phyloP scores from a whole-genome alignment of 345 rosid species.

The Acer saccharum region DNA sequence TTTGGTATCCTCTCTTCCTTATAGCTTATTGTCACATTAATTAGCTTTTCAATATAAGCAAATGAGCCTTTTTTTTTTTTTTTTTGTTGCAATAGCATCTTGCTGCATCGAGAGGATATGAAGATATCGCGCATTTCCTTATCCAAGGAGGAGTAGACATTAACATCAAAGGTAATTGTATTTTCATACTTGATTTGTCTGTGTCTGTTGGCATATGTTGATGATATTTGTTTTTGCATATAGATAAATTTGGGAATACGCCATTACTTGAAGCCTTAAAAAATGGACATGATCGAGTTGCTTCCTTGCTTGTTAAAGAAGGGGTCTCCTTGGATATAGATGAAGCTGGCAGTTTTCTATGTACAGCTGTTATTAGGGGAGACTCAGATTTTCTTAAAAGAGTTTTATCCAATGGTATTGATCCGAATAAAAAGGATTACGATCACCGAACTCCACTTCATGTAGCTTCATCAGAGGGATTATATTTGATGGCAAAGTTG shows the following conservation, averaged over 20 bases:
- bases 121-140: conserved; percentile 67
- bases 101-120: conserved; percentile 82
- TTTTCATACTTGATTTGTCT: conserved; percentile 1
- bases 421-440: conserved; percentile 86
- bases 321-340: conserved; percentile 71
- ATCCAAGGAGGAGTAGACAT: conserved; percentile 62
- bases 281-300: conserved; percentile 65
- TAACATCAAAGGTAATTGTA: conserved; percentile 63
- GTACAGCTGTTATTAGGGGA: conserved; percentile 66
- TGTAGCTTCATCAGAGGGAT: conserved; percentile 88
- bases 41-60: conserved; percentile 7
- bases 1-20: conserved; percentile 47
- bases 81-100: conserved; percentile 68
- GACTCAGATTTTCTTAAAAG: conserved; percentile 79
- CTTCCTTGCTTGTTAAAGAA: conserved; percentile 59
- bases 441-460: conserved; percentile 94
- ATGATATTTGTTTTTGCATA: conserved; percentile 25
- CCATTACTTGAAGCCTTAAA: conserved; percentile 90
- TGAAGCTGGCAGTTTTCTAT: conserved; percentile 77
- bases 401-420: conserved; percentile 63
- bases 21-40: neutral
- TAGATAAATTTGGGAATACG: conserved; percentile 88
- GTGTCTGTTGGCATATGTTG: neutral
- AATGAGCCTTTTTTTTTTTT: neutral
- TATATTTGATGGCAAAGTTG: conserved; percentile 70